A percentile compares a stretch with the other conserved stretches of the same genome.
Evolutionary conservation across 1,284 basidiomycete genomes (phyloP).

Genomic region (Ceratorhiza oryzae-sativae): DNA sequence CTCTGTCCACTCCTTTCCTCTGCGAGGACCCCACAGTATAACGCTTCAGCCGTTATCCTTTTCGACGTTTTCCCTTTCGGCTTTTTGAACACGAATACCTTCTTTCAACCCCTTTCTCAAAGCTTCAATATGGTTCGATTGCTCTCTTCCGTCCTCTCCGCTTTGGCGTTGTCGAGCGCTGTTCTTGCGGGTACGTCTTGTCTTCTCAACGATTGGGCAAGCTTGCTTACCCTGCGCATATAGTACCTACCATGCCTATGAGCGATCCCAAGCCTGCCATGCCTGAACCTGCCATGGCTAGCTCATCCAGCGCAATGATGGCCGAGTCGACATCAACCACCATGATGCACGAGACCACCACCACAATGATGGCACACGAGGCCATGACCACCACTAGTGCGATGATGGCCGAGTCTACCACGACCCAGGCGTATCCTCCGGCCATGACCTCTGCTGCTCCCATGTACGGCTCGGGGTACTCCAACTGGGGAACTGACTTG

Average conservation of each 20-base stretch:
- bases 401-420: constrained; percentile 40
- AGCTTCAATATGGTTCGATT: constrained; percentile 40
- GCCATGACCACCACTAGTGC: constrained; percentile 16
- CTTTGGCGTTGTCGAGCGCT: constrained; percentile 38
- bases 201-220: not conserved
- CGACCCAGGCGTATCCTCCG: constrained; percentile 41
- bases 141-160: constrained; percentile 33
- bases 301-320: constrained; percentile 34
- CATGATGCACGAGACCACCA: constrained; percentile 20
- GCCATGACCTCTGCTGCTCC: constrained; percentile 50
- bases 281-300: constrained; percentile 31
- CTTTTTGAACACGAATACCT: constrained; percentile 37
- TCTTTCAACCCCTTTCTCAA: constrained; percentile 16
- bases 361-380: constrained; percentile 26
- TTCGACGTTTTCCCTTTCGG: constrained; percentile 4
- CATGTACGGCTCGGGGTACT: constrained; percentile 70
- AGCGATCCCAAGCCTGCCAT: constrained; percentile 26
- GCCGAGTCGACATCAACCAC: constrained; percentile 48
- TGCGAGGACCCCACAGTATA: constrained; percentile 40
- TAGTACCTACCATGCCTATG: constrained; percentile 19
- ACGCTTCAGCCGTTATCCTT: constrained; percentile 36
- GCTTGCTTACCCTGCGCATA: not conserved
- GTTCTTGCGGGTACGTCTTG: constrained; percentile 33
- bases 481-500: constrained; percentile 61
- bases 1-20: constrained; percentile 39